Base-by-base conservation (phyloP, 768 basidiomycete genomes). In the Trametopsis cervina region DNA sequence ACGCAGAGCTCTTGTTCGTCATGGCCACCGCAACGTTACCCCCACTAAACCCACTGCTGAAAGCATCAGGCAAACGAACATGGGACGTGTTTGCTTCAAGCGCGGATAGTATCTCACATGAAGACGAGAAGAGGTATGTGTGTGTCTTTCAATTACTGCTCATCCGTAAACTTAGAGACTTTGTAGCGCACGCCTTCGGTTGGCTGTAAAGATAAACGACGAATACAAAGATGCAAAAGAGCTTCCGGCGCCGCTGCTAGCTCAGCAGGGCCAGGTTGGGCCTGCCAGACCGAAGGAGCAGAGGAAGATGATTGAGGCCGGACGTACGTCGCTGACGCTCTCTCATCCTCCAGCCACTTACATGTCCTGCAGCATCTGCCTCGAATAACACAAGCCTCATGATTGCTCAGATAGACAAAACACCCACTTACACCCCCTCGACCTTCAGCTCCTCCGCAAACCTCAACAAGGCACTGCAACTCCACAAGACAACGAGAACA, bases 401-500 rank as follows among this genome's bases (percentile, higher is more conserved):
- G 60, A 85, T 90, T 51, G 77, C 86, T 2, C 69, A 75, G 40
- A 86, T 89, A 50, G 88, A 89, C 74, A 80, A 78, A 52, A 81
- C 81, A 1, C 85, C 88, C 2, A 69, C 72, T 42, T 66, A 78
- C 12, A 75, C 79, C 53, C 79, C 79, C 0, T 89, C 89, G 4
- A 84, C 87, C 0, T 84, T 91, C 55, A 60, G 75, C 4, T 81
- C 84, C 0, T 69, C 76, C 0, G 63, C 70, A 37, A 77, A 76
- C 44, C 78, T 99, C 42, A 88, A 91, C n/a, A 83, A 91, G 58
- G 92, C 93, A 0, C 81, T 99, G 42, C 81, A 83, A 44, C 77
- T 91, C 15, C 91, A 95, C 69, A 97, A 97, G 69, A 93, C 93
- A 25, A 89, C 86, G 2, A 80, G 93, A 26, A 92, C 88, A 6